Evolutionary conservation across 208 protist genomes (phyloP).

Genomic region (Trypanosoma melophagium): DNA sequence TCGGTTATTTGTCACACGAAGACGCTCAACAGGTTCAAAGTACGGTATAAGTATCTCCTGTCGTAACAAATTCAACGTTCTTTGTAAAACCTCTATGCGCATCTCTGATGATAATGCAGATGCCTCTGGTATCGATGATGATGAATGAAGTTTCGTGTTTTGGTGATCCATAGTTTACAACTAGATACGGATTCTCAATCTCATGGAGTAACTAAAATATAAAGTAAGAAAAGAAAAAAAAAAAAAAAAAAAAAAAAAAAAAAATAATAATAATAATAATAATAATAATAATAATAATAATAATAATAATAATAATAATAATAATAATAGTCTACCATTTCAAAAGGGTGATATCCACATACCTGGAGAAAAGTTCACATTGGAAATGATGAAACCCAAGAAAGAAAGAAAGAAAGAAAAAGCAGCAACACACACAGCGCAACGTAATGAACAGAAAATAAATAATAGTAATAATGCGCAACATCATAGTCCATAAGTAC

Average conservation of each 20-base stretch:
- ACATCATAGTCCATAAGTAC: not conserved
- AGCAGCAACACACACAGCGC: not conserved
- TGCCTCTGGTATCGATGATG: too few species aligned
- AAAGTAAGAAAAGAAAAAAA: slow-evolving; percentile 15
- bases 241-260: slow-evolving; percentile 11
- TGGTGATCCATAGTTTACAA: not conserved
- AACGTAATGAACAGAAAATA: too few species aligned
- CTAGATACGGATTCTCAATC: not conserved
- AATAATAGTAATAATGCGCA: too few species aligned
- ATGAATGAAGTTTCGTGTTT: too few species aligned
- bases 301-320: too few species aligned
- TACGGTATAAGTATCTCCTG: slow-evolving; percentile 74
- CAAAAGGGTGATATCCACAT: too few species aligned
- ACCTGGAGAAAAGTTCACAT: not conserved
- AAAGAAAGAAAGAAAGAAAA: not conserved
- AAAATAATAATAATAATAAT: not conserved
- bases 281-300: too few species aligned
- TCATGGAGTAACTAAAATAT: not conserved
- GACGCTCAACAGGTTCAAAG: slow-evolving; percentile 75
- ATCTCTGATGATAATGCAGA: slow-evolving; percentile 27
- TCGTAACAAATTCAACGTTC: slow-evolving; percentile 62
- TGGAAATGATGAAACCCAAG: not conserved
- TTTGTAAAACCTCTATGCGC: slow-evolving; percentile 53
- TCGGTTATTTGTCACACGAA: slow-evolving; percentile 66
- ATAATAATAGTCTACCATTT: too few species aligned